Percentiles rank a stretch among this genome's conserved stretches.
These are phyloP conservation scores for Phytophthora idaei DNA, from an alignment of 352 stramenopile species.

Conservation along the genomic window DNA sequence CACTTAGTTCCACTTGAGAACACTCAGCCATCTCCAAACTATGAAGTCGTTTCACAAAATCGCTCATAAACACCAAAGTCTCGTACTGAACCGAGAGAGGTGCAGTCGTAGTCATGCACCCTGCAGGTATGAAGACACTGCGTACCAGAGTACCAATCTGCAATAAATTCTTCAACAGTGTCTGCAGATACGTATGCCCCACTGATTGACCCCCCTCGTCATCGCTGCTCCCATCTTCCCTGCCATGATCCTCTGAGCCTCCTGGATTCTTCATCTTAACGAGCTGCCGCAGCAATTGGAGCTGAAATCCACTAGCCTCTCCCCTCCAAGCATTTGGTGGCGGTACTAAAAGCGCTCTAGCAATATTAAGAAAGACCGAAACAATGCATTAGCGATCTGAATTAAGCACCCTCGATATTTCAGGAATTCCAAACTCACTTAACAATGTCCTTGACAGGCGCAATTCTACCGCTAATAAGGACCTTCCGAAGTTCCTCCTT, in stretches of 20 bases:
- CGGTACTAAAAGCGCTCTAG: slow-evolving; percentile 11
- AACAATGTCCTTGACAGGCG: slow-evolving; percentile 24
- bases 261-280: slow-evolving; percentile 21
- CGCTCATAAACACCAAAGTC: slow-evolving; percentile 40
- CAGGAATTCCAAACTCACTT: slow-evolving; percentile 12
- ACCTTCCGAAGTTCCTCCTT: slow-evolving; percentile 42
- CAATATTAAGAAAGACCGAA: slow-evolving; percentile 4
- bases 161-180: slow-evolving; percentile 18
- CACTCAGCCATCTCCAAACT: background rate
- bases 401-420: background rate
- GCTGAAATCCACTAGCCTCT: slow-evolving; percentile 43
- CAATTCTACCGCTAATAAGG: slow-evolving; percentile 3
- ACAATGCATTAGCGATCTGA: slow-evolving; percentile 11
- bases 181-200: slow-evolving; percentile 18
- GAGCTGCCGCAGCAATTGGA: slow-evolving; percentile 58
- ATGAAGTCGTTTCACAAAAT: slow-evolving; percentile 29
- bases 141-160: slow-evolving; percentile 19
- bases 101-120: background rate
- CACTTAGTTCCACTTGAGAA: slow-evolving; percentile 15
- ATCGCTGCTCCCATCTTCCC: slow-evolving; percentile 3
- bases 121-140: slow-evolving; percentile 6
- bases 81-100: slow-evolving; percentile 39
- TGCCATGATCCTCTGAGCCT: slow-evolving; percentile 1
- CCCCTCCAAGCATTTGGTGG: slow-evolving; percentile 3
- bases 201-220: slow-evolving; percentile 5